Base-by-base conservation (phyloP, 2,329 filamentous ascomycete genomes). In the Aspergillus neotritici region DNA sequence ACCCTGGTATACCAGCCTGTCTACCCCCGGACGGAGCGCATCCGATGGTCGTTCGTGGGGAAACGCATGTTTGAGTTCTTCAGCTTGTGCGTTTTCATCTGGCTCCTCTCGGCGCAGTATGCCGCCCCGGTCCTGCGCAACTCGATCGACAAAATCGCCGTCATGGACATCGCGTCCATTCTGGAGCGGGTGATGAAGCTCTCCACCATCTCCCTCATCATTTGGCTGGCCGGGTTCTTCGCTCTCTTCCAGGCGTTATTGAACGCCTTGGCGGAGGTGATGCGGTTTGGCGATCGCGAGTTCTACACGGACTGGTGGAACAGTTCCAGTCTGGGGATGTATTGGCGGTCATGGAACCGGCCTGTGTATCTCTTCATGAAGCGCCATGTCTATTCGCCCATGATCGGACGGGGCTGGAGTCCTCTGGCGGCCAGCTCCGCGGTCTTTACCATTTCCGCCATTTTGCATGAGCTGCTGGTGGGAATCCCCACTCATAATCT, bases 271-370 rank as follows among this genome's bases (percentile, higher is more conserved):
- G 91, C 91, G 3, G 93, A 98, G 65, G 72, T 97, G 10, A 85
- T 88, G 73, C 78, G 79, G 34, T 98, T 98, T 58, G 93, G 85
- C 13, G 93, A 98, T 64, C 80, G 93, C 25, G 86, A 90, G 40
- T 98, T 98, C 66, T 98, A 98, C 66, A 84, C 87, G 31, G 89
- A 95, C 60, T 98, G 93, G 93, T 98, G 93, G 93, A 98, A 98
- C 62, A 87, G 83, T 51, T 82, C 83, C 42, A 89, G 83, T 52
- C 74, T 97, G 5, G 87, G 90, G 29, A 78, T 78, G 4, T 98
- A 98, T 72, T 96, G 91, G 91, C 82, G 90, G 15, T 86, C 84
- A 1, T 98, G 93, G 93, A 98, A 98, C 70, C 94, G 94, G 64
- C 93, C 93, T 1, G 91, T 98, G 5, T 94, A 94, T 61, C 84